Evolutionary conservation across 2,329 filamentous ascomycete genomes (phyloP).

Genomic region (Aspergillus sp.): DNA sequence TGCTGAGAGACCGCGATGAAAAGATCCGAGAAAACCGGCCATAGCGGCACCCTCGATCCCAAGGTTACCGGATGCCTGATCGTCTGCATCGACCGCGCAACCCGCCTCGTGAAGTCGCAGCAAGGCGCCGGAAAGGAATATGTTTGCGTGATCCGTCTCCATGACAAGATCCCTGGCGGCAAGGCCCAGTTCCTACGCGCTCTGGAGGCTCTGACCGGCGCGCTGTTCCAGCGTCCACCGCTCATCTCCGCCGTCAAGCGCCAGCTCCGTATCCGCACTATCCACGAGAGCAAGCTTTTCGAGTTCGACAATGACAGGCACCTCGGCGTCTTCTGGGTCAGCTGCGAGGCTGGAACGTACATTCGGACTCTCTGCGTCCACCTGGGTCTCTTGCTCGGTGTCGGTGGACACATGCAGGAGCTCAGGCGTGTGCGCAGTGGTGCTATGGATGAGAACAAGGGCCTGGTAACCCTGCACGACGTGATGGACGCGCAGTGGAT

Average conservation of each 20-base stretch:
- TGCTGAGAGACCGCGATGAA: no score
- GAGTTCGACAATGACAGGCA: slow-evolving; percentile 99
- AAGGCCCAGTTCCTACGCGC: slow-evolving; percentile 88
- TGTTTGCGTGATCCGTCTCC: slow-evolving; percentile 86
- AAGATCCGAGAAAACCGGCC: slow-evolving; percentile 89
- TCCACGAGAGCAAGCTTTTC: slow-evolving; percentile 90
- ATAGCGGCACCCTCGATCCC: slow-evolving; percentile 95
- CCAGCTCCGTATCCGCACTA: slow-evolving; percentile 94
- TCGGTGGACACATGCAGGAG: slow-evolving; percentile 97
- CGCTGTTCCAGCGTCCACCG: slow-evolving; percentile 92
- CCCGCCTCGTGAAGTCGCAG: slow-evolving; percentile 95
- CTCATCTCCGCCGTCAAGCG: slow-evolving; percentile 98
- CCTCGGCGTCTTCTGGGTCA: slow-evolving; percentile 97
- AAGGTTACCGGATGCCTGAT: slow-evolving; percentile 96
- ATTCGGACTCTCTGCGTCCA: slow-evolving; percentile 98
- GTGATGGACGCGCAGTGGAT: slow-evolving; percentile 94
- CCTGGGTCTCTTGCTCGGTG: slow-evolving; percentile 65
- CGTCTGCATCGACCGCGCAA: slow-evolving; percentile 92
- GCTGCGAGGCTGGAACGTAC: slow-evolving; percentile 96
- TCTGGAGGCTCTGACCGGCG: slow-evolving; percentile 90
- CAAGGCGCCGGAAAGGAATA: slow-evolving; percentile 99
- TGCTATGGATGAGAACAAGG: slow-evolving; percentile 85
- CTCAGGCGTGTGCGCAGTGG: slow-evolving; percentile 85
- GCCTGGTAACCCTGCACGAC: slow-evolving; percentile 88
- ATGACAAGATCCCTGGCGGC: slow-evolving; percentile 89